Evolutionary conservation across 768 basidiomycete genomes (phyloP), one percentile per base, ranked within the genome.

Genomic region (Mycena galopus): DNA sequence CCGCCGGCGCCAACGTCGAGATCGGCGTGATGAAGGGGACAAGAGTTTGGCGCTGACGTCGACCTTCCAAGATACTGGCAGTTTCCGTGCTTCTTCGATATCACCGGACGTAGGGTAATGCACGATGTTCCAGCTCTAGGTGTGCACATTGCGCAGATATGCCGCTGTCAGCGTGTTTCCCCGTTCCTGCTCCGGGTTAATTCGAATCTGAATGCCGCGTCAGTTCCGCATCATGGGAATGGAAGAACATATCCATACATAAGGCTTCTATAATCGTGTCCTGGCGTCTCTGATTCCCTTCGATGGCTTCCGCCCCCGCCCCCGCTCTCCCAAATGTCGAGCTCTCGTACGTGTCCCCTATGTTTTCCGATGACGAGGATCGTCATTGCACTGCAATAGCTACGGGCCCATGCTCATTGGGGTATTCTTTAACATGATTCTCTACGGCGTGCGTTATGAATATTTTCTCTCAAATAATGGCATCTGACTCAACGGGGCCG

Each of bases 321-420:
- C 61, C 53, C 11, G 23, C 62, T 19, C 69, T 57, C 44, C 62
- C 69, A 42, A 64, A 70, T 44, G 62, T 70, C 62, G 42, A 70
- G 23, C 62, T 70, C 21, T 70, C 53, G 69, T 70, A 4, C 19
- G 69, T 64, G 6, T 29, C 23, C 1, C 4, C 42, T 62, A 37
- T 32, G n/a, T 16, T 6, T 32, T 17, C 37, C 7, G 17, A 32
- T 50, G 30, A 19, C 35, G 39, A 56, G 32, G 16, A 29, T 33
- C 1, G 2, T 33, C 14, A 39, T 42, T 30, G 21, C 42, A 39
- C 4, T 63, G 53, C 21, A 10, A 33, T 29, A 70, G 69, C 23
- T 70, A 70, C 44, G 69, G 69, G 7, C 69, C 69, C 17, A 70
- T 70, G 69, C 16, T 70, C 2, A 57, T 70, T 8, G 69, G 69